phyloP scores from a whole-genome alignment of 768 basidiomycete species.

The Suillus decipiens region DNA sequence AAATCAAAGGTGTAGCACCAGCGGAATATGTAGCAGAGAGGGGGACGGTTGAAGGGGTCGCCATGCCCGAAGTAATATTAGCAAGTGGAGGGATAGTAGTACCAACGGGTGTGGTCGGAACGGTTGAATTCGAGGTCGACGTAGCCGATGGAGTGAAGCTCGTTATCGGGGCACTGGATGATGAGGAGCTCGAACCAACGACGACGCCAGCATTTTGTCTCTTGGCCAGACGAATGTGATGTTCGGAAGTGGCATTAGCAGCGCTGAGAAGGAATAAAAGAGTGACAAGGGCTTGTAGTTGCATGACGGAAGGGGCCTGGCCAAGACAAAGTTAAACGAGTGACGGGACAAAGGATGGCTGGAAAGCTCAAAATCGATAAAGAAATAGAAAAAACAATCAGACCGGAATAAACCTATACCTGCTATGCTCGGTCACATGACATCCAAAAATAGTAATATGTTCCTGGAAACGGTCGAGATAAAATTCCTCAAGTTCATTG shows the following conservation, averaged over 20 bases:
- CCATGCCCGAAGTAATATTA: constrained; percentile 64
- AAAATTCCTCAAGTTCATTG: neutral
- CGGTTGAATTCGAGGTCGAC: constrained; percentile 22
- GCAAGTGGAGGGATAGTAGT: constrained; percentile 59
- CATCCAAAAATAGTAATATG: neutral
- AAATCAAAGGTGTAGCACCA: constrained; percentile 62
- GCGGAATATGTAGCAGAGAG: constrained; percentile 54
- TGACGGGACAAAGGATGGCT: neutral
- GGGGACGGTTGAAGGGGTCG: constrained; percentile 48
- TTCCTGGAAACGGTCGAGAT: neutral
- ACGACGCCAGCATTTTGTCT: constrained; percentile 31
- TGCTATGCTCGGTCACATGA: neutral
- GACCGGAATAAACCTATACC: neutral
- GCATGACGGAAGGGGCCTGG: constrained; percentile 38
- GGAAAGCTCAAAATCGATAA: neutral
- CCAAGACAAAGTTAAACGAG: constrained; percentile 16
- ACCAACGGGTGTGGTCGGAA: constrained; percentile 33
- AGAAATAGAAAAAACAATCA: constrained; percentile 5
- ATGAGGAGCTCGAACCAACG: constrained; percentile 1
- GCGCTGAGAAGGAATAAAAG: constrained; percentile 45
- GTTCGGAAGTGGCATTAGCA: constrained; percentile 38
- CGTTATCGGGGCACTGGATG: constrained; percentile 4
- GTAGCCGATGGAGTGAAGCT: constrained; percentile 9
- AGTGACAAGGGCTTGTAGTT: constrained; percentile 43
- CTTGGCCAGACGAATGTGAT: constrained; percentile 40